These are phyloP conservation scores for Aspergillus sojae DNA, from an alignment of 2,329 filamentous ascomycete species.

Conservation along the genomic window DNA sequence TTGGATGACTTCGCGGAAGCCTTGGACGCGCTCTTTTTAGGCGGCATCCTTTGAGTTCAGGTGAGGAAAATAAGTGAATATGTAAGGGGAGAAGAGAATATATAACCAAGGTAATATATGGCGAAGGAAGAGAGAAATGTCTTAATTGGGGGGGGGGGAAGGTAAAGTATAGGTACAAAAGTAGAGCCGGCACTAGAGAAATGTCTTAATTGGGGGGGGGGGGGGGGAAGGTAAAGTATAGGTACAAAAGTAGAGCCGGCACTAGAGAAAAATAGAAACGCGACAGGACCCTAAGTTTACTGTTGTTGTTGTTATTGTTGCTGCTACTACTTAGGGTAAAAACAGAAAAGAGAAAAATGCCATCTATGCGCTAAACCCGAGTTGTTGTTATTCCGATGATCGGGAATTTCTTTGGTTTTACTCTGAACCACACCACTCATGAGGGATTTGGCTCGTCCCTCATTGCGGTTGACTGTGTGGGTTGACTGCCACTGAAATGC, in stretches of 20 bases:
- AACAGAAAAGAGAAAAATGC: background rate
- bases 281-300: slow-evolving; percentile 1
- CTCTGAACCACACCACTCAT: background rate
- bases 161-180: background rate
- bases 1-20: slow-evolving; percentile 20
- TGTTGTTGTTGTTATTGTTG: slow-evolving; percentile 2
- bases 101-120: slow-evolving; percentile 10
- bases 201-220: background rate
- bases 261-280: background rate
- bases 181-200: too few species aligned
- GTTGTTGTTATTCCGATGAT: background rate
- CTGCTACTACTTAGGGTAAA: background rate
- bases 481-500: background rate
- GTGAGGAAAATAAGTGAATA: background rate
- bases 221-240: background rate
- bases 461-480: background rate
- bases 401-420: background rate
- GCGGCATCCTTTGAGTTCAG: slow-evolving; percentile 27
- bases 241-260: background rate
- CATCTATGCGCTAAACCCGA: slow-evolving; percentile 2
- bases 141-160: background rate
- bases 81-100: slow-evolving; percentile 10
- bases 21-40: slow-evolving; percentile 32
- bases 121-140: background rate
- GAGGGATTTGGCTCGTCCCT: too few species aligned